Base-by-base conservation (phyloP, 306 rosid genomes). In the Parietaria judaica region DNA sequence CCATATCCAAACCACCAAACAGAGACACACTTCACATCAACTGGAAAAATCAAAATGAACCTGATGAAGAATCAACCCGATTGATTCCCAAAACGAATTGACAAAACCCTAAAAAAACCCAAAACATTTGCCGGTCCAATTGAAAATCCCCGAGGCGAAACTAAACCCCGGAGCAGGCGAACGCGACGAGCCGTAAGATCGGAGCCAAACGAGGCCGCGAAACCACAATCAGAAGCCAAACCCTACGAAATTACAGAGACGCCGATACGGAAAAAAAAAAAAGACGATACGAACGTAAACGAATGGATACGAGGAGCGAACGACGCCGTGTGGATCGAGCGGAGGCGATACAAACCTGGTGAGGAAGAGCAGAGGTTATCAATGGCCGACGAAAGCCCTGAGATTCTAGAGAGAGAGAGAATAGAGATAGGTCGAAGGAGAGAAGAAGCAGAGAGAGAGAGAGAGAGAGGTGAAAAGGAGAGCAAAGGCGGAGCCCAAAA, bases 291-390 rank as follows among this genome's bases (percentile, higher is more conserved):
- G n/a, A 51, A 48, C 53, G 54, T 47, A 71, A 34, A 31, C 54
- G 43, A 55, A 47, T 35, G 71, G 51, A 58, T 36, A 13, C 3
- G 7, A 17, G 3, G 59, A 35, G 59, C 34, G 41, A 55, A 14
- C 41, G 48, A 38, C 70, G 76, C 71, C 70, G 56, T n/a, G 44
- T 66, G 76, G 90, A 88, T 86, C 90, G 79, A 77, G 62, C 56
- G 62, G 81, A 76, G 64, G 81, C 78, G 66, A 60, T 66, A 83
- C 81, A 65, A 76, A 92, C 96, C 96, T 86, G 80, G 72, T 76
- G 70, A 79, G 68, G 68, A 82, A 72, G 67, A 71, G 66, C 72
- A 66, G 70, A 75, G 86, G 72, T 61, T 70, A 77, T 54, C 68
- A 84, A 83, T 71, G 81, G 78, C 77, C 74, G 70, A 77, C 56